Conservation (phyloP, 768 basidiomycete genomes). For the Xerocomellus intermedius region DNA sequence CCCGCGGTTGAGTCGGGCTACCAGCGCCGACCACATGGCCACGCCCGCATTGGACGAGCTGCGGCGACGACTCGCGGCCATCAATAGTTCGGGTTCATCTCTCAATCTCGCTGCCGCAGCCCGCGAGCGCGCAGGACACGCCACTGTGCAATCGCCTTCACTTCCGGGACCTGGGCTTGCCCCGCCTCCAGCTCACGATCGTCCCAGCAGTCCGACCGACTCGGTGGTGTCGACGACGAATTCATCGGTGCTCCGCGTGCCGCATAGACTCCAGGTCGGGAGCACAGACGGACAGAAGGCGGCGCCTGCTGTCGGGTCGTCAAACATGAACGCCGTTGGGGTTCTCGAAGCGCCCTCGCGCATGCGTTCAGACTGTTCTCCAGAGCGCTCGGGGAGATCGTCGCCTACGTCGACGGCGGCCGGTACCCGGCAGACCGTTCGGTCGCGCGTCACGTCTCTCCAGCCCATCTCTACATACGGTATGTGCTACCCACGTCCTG, state of each 20-base stretch:
- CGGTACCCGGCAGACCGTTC: slow-evolving; percentile 48
- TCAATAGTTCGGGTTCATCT: slow-evolving; percentile 72
- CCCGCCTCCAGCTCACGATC: slow-evolving; percentile 38
- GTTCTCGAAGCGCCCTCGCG: slow-evolving; percentile 75
- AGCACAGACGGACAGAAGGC: slow-evolving; percentile 80
- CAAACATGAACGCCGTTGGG: slow-evolving; percentile 79
- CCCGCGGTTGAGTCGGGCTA: slow-evolving; percentile 44
- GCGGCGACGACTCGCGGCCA: slow-evolving; percentile 67
- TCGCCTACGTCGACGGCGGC: slow-evolving; percentile 70
- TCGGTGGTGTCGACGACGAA: slow-evolving; percentile 74
- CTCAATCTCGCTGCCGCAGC: slow-evolving; percentile 44
- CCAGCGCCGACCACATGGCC: slow-evolving; percentile 46
- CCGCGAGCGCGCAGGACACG: slow-evolving; percentile 43
- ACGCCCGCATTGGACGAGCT: slow-evolving; percentile 77
- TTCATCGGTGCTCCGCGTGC: slow-evolving; percentile 55
- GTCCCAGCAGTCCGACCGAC: slow-evolving; percentile 79
- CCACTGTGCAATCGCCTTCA: slow-evolving; percentile 9
- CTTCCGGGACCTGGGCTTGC: slow-evolving; percentile 18
- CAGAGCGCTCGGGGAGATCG: slow-evolving; percentile 72
- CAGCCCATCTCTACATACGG: slow-evolving; percentile 72
- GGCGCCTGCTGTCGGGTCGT: slow-evolving; percentile 86
- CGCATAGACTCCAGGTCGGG: slow-evolving; percentile 66
- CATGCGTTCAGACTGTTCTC: slow-evolving; percentile 62
- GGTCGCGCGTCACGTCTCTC: slow-evolving; percentile 50
- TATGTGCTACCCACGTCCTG: slow-evolving; percentile 28